These are phyloP conservation scores for Sphaerulina populicola DNA, from an alignment of 2,329 filamentous ascomycete species.

Conservation along the genomic window DNA sequence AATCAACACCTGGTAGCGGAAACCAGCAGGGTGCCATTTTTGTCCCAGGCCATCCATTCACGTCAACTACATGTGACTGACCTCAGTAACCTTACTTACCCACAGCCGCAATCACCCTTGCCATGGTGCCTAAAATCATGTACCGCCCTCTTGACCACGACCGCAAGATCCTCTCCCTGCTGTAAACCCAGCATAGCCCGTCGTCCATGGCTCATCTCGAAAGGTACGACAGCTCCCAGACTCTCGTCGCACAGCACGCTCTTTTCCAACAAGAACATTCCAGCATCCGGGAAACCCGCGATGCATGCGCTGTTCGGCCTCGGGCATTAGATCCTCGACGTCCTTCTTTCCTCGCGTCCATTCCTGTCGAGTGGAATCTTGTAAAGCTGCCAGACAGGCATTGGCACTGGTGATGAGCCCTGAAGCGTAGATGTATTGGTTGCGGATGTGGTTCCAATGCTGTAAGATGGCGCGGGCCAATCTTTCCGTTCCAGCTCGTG, in stretches of 20 bases:
- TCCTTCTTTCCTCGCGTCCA: constrained; percentile 32
- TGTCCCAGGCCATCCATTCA: too few species aligned
- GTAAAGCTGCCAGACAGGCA: constrained; percentile 28
- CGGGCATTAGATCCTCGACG: constrained; percentile 31
- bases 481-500: constrained; percentile 28
- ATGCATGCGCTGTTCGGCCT: constrained; percentile 32
- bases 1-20: too few species aligned
- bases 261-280: constrained; percentile 35
- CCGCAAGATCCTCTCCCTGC: constrained; percentile 15
- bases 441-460: constrained; percentile 32
- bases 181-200: constrained; percentile 17
- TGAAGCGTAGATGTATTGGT: constrained; percentile 33
- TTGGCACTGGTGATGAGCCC: constrained; percentile 31
- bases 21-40: not conserved
- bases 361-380: constrained; percentile 25
- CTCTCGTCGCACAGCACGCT: constrained; percentile 33
- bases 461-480: constrained; percentile 25
- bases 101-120: constrained; percentile 33
- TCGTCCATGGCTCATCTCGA: constrained; percentile 22
- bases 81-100: too few species aligned
- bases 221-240: constrained; percentile 25
- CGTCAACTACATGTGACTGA: too few species aligned
- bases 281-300: constrained; percentile 35
- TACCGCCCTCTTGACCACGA: constrained; percentile 18
- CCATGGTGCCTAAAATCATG: constrained; percentile 23